phyloP scores from a whole-genome alignment of 495 filamentous ascomycete species.

The Hypomontagnella monticulosa region DNA sequence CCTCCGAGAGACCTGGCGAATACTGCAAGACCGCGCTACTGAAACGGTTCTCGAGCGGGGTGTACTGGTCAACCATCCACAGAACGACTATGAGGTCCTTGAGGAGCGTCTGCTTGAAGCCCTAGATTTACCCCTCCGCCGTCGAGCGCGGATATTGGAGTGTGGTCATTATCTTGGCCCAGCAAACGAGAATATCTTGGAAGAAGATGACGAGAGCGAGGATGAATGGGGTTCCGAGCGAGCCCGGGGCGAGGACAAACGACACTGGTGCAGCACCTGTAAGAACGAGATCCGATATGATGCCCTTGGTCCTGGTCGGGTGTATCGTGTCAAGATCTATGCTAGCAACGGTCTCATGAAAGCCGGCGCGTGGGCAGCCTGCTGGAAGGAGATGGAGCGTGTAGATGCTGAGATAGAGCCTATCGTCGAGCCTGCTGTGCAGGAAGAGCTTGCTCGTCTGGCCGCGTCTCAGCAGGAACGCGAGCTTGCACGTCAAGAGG shows the following conservation, averaged over 20 bases:
- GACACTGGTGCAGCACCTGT: constrained; percentile 70
- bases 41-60: constrained; percentile 86
- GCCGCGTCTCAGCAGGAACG: constrained; percentile 48
- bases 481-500: constrained; percentile 45
- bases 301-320: constrained; percentile 56
- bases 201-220: constrained; percentile 59
- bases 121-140: constrained; percentile 73
- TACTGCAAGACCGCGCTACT: constrained; percentile 77
- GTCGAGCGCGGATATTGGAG: constrained; percentile 73
- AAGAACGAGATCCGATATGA: constrained; percentile 61
- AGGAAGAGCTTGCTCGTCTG: constrained; percentile 57
- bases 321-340: constrained; percentile 89
- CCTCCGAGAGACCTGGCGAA: constrained; percentile 75
- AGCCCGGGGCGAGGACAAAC: constrained; percentile 49
- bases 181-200: constrained; percentile 52
- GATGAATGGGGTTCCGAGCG: constrained; percentile 54
- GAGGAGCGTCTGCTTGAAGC: constrained; percentile 93
- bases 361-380: constrained; percentile 89
- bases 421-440: constrained; percentile 54
- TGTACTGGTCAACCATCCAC: constrained; percentile 86
- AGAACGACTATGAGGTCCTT: constrained; percentile 88
- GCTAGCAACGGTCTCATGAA: constrained; percentile 94
- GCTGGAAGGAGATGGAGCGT: constrained; percentile 97
- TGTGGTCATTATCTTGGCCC: constrained; percentile 78
- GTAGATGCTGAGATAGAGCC: constrained; percentile 92